A percentile compares a stretch with the other conserved stretches of the same genome.
Conservation (phyloP, 768 basidiomycete species). For the Boletales sp. region DNA sequence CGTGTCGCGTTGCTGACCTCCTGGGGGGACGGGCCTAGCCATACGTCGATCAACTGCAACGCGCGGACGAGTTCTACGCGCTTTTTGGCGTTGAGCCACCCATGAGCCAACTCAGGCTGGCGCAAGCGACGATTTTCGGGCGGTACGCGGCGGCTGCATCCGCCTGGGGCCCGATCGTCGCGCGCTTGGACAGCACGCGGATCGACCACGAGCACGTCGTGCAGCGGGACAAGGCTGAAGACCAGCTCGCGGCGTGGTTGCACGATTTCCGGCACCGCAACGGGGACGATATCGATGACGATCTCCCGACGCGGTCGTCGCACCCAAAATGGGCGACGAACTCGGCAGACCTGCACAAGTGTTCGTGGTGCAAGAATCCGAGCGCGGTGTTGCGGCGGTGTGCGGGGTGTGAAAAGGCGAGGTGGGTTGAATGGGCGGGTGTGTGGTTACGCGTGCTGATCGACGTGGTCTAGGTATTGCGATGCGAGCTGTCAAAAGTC, state of each 20-base stretch:
- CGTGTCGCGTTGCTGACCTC: no score
- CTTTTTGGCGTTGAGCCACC: constrained; percentile 46
- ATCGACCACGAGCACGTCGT: constrained; percentile 29
- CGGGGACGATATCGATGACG: constrained; percentile 33
- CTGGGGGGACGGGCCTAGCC: constrained; percentile 23
- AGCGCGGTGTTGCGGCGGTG: constrained; percentile 53
- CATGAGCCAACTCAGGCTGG: constrained; percentile 49
- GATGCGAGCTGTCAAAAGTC: constrained; percentile 38
- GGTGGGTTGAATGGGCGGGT: constrained; percentile 19
- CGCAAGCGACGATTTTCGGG: constrained; percentile 48
- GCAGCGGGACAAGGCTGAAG: constrained; percentile 43
- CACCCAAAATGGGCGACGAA: constrained; percentile 48
- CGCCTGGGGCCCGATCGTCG: constrained; percentile 46
- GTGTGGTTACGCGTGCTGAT: not conserved
- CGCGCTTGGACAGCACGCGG: constrained; percentile 31
- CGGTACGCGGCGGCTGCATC: constrained; percentile 41
- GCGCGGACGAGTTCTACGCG: constrained; percentile 49
- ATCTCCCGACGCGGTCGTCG: constrained; percentile 28
- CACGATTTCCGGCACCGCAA: constrained; percentile 45
- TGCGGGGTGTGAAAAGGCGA: constrained; percentile 36
- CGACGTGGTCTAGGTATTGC: constrained; percentile 37
- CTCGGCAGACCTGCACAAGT: constrained; percentile 51
- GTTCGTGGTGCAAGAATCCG: constrained; percentile 62
- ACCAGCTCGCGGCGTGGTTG: constrained; percentile 58
- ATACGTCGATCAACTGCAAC: constrained; percentile 41